Base-by-base conservation (phyloP, 352 stramenopile species). In the Globisporangium splendens region DNA sequence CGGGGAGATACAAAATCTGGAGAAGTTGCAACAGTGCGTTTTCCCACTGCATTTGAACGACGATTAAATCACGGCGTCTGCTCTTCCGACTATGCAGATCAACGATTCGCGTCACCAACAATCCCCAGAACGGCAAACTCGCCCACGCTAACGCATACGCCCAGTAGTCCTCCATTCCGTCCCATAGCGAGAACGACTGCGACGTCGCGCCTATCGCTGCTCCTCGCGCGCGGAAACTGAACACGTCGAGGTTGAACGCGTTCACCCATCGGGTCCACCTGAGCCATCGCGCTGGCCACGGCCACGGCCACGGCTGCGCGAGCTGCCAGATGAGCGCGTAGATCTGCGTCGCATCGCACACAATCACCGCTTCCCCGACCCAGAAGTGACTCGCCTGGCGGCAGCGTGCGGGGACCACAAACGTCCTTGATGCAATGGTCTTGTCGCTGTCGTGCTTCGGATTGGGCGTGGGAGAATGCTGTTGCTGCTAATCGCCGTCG, bases 231-330 rank as follows among this genome's bases (percentile, higher is more conserved):
- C 58, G 54, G 59, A 89, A 88, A 54, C 73, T 87, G 38, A 88
- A 74, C 1, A 68, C 41, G 56, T 91, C 79, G 2, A 80, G 42
- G 14, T 73, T 84, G 50, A 81, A 76, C 28, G 64, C 69, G 57
- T 86, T 87, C 0, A 59, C 54, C 77, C 73, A 88, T 11, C 77
- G 77, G 2, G 73, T 88, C 24, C 61, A 59, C 6, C 28, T 15
- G 46, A 88, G 71, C 79, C 81, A 89, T 11, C 66, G 65, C 42
- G 75, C 66, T 10, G 78, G 81, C 81, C 79, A 89, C 39, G 81
- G 81, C 81, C 79, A 89, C 39, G 81, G 81, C 81, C 81, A 91
- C 41, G 79, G 71, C 65, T 91, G 81, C n/a, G 81, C 84, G 44
- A 91, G 65, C 63, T 91, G 81, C 81, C 81, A 91, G 46, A 91